Evolutionary conservation across 139 green algal genomes (phyloP), one percentile per base, ranked within the genome.

Genomic region (Micractinium sp.): DNA sequence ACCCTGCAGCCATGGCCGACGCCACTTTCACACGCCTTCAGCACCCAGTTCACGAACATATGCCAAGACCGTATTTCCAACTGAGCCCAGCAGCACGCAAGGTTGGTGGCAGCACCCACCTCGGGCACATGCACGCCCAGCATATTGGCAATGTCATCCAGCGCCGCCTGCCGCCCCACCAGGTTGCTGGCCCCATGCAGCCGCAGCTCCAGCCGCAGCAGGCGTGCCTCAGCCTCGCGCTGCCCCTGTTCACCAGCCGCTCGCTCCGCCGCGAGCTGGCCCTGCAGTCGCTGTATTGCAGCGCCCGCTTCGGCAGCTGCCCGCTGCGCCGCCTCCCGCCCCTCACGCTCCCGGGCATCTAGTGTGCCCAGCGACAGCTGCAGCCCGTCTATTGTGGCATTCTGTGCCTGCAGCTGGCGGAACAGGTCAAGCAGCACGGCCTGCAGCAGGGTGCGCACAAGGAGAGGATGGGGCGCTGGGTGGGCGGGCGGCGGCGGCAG

Each of bases 131-230:
- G 25, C 12, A 87, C 82, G 36, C 82, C 82, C 35, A 87, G 39
- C 63, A 87, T 78, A 23, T 36, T 63, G 0, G 82, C 82, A 19
- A 87, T 87, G 63, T 87, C 82, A 29, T 87, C 82, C 63, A 87
- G 63, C 0, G 82, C 82, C 20, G 82, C 82, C 35, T 78, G 61
- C 36, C 82, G 82, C 19, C 82, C 82, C 4, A 61, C 82, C 60
- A 78, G 4, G 61, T 87, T 87, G 82, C 63, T 77, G 60, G 61
- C 82, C 29, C 82, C 82, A 35, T 61, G 61, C 82, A 87, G 82
- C 15, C 60, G 60, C 33, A 31, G 36, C 60, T 86, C 81, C 53
- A 86, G 60, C 16, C 29, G 22, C 29, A 19, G 60, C 81, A 86
- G 79, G 12, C 79, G 79, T 3, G 29, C 41, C 2, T 19, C 41